Evolutionary conservation across 441 rosid species (phyloP).

Genomic region (Eruca vesicaria): DNA sequence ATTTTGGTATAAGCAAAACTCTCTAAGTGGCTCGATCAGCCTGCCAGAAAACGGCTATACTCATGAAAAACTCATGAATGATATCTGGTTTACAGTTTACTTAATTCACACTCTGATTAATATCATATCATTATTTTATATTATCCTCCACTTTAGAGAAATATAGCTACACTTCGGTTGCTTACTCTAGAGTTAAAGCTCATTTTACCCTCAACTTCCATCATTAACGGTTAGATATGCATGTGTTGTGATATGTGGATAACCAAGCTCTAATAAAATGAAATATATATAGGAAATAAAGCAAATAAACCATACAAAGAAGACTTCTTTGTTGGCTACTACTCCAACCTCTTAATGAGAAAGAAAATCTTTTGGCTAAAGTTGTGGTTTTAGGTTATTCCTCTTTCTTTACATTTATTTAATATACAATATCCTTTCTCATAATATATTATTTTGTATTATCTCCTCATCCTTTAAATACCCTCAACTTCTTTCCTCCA

Average conservation of each 20-base stretch:
- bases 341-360: slow-evolving; percentile 26
- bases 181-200: slow-evolving; percentile 16
- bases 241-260: slow-evolving; percentile 21
- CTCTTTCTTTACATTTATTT: not conserved
- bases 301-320: slow-evolving; percentile 23
- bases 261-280: not conserved
- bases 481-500: slow-evolving; percentile 15
- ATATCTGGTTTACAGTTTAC: slow-evolving; percentile 5
- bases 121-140: not conserved
- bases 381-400: slow-evolving; percentile 30
- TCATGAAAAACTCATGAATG: not conserved
- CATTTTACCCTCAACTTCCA: not conserved
- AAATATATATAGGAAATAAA: slow-evolving; percentile 1
- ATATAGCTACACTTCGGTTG: slow-evolving; percentile 25
- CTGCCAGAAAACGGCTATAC: not conserved
- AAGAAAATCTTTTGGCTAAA: slow-evolving; percentile 16
- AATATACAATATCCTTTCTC: not conserved
- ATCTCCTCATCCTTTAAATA: slow-evolving; percentile 28
- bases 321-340: slow-evolving; percentile 25
- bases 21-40: not conserved
- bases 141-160: slow-evolving; percentile 2
- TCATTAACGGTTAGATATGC: slow-evolving; percentile 22
- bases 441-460: not conserved
- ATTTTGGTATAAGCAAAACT: not conserved
- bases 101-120: not conserved